These are phyloP conservation scores for Cunninghamia lanceolata DNA, from an alignment of 75 land plant genomes.

Conservation along the genomic window DNA sequence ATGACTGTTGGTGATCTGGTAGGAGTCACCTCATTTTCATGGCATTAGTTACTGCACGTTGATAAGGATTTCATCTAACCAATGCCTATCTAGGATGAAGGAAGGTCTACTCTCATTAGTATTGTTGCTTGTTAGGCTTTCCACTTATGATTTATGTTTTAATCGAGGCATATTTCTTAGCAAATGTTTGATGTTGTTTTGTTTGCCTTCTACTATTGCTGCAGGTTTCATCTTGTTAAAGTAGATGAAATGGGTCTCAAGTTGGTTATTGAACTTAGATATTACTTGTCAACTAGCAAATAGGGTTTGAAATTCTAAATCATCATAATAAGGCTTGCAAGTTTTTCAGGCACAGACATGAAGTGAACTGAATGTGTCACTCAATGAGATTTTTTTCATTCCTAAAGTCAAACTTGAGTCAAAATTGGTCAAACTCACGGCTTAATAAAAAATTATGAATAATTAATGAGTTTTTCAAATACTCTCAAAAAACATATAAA, in stretches of 20 bases:
- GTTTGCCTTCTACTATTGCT: not conserved
- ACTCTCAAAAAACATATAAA: no score
- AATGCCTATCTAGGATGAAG: not conserved
- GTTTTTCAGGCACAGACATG: not conserved
- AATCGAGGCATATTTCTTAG: not conserved
- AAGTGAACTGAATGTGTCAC: not conserved
- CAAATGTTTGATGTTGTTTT: not conserved
- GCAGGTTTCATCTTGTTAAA: not conserved
- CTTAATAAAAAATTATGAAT: no score
- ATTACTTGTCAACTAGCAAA: not conserved
- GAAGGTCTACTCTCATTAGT: not conserved
- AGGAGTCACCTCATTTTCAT: not conserved
- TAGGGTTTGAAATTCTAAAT: not conserved
- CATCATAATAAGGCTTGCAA: not conserved
- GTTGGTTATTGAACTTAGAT: not conserved
- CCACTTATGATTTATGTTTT: not conserved
- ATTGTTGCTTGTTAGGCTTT: not conserved
- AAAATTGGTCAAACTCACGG: no score
- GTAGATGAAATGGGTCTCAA: not conserved
- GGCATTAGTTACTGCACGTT: not conserved
- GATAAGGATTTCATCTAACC: not conserved
- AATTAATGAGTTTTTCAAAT: no score
- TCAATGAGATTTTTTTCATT: not conserved
- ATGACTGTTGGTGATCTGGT: slow-evolving; percentile 99
- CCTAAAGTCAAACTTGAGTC: not conserved